Evolutionary conservation across 2,329 filamentous ascomycete genomes (phyloP).

Genomic region (Penicillium hesseltinei): DNA sequence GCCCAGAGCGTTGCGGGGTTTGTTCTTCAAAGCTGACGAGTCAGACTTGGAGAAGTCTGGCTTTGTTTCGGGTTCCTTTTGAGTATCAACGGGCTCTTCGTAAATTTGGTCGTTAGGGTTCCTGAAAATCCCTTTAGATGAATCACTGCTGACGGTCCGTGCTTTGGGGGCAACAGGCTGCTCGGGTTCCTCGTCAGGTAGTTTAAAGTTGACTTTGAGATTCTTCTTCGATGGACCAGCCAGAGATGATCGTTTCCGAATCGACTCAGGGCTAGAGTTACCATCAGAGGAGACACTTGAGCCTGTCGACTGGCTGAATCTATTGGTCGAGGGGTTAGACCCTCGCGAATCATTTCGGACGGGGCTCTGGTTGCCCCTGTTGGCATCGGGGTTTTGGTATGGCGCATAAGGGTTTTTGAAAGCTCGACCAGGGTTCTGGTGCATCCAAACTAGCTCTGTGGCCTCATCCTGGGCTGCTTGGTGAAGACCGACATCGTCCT

Average conservation of each 20-base stretch:
- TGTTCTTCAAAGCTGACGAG: conserved; percentile 54
- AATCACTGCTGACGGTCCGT: conserved; percentile 38
- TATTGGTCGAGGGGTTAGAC: conserved; percentile 2
- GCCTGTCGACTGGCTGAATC: conserved; percentile 17
- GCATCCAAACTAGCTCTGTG: conserved; percentile 63
- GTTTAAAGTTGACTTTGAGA: conserved; percentile 42
- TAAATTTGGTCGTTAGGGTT: conserved; percentile 68
- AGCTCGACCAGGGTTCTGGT: conserved; percentile 54
- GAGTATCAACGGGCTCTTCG: conserved; percentile 70
- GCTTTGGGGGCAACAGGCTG: conserved; percentile 20
- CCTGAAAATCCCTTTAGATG: conserved; percentile 53
- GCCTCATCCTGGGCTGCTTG: conserved; percentile 61
- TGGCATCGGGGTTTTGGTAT: conserved; percentile 46
- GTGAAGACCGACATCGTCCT: conserved; percentile 55
- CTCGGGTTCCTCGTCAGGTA: conserved; percentile 31
- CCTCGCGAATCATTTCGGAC: conserved; percentile 11
- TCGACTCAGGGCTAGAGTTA: conserved; percentile 21
- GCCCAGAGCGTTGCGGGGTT: conserved; percentile 63
- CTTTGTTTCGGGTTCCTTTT: conserved; percentile 23
- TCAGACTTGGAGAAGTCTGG: conserved; percentile 32
- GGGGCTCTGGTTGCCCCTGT: conserved; percentile 45
- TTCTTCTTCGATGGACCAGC: conserved; percentile 34
- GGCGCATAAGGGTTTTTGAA: conserved; percentile 50
- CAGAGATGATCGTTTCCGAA: conserved; percentile 20
- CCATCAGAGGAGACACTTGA: conserved; percentile 20